Evolutionary conservation across 331 rosid species (phyloP).

Genomic region (Cydonia oblonga): DNA sequence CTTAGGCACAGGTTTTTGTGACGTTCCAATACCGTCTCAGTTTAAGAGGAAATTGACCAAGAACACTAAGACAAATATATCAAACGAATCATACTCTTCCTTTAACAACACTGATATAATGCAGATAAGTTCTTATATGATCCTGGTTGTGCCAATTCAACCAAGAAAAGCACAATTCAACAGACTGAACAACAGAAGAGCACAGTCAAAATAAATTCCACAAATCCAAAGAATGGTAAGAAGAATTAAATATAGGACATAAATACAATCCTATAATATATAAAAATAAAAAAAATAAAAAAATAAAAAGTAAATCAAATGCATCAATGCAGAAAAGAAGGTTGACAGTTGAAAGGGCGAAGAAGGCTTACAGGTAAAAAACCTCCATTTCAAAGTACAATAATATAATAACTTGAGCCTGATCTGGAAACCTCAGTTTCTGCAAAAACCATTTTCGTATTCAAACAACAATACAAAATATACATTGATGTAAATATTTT

Average conservation of each 20-base stretch:
- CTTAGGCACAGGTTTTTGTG: not conserved
- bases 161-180: not conserved
- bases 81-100: not conserved
- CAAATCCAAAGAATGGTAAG: not conserved
- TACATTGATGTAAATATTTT: not conserved
- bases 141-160: not conserved
- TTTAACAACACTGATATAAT: not conserved
- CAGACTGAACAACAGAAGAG: not conserved
- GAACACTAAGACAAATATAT: not conserved
- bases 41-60: not conserved
- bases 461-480: not conserved
- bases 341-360: conserved; percentile 14
- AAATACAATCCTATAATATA: too few relatives aligned
- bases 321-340: conserved; percentile 4
- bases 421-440: not conserved
- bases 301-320: not conserved
- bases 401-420: conserved; percentile 17
- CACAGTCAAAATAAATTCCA: not conserved
- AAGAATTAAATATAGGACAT: not conserved
- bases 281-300: not conserved
- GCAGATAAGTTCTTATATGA: not conserved
- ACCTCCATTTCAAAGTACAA: conserved; percentile 15
- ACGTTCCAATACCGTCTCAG: not conserved
- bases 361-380: conserved; percentile 21
- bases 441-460: not conserved